A percentile compares a stretch with the other conserved stretches of the same genome.
Conservation (phyloP, 768 basidiomycete species). For the Tephrocybe sp. region DNA sequence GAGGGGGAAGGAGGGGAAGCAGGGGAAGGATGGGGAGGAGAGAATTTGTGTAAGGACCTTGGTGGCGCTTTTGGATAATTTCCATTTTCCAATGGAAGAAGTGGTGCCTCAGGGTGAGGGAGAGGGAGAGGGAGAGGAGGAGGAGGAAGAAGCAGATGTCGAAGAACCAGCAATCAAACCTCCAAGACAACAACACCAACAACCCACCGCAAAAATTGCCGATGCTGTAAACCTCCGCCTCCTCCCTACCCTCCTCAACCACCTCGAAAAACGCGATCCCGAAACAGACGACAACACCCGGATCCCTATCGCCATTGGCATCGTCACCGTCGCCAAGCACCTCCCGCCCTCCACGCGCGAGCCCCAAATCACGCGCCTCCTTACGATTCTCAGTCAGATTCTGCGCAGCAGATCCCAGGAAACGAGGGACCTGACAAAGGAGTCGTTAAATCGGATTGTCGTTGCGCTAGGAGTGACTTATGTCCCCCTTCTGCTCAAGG, state of each 20-base stretch:
- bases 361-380: slow-evolving; percentile 67
- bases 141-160: slow-evolving; percentile 19
- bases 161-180: neutral
- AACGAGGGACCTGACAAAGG: slow-evolving; percentile 81
- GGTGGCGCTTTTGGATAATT: slow-evolving; percentile 83
- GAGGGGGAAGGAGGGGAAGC: slow-evolving; percentile 66
- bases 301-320: slow-evolving; percentile 85
- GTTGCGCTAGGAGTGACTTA: slow-evolving; percentile 69
- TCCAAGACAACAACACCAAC: neutral
- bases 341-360: slow-evolving; percentile 65
- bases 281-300: slow-evolving; percentile 82
- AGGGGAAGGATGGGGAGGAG: slow-evolving; percentile 67
- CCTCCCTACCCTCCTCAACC: slow-evolving; percentile 74
- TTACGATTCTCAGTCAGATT: slow-evolving; percentile 86
- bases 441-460: slow-evolving; percentile 79
- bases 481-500: slow-evolving; percentile 70
- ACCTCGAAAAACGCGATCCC: slow-evolving; percentile 77
- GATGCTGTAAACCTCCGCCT: slow-evolving; percentile 76
- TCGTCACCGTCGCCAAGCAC: slow-evolving; percentile 79
- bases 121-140: slow-evolving; percentile 31
- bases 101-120: slow-evolving; percentile 31
- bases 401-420: slow-evolving; percentile 94
- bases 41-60: slow-evolving; percentile 83
- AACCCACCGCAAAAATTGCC: slow-evolving; percentile 44
- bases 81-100: slow-evolving; percentile 86